Evolutionary conservation across 352 stramenopile genomes (phyloP).

Genomic region (Saprolegnia diclina): DNA sequence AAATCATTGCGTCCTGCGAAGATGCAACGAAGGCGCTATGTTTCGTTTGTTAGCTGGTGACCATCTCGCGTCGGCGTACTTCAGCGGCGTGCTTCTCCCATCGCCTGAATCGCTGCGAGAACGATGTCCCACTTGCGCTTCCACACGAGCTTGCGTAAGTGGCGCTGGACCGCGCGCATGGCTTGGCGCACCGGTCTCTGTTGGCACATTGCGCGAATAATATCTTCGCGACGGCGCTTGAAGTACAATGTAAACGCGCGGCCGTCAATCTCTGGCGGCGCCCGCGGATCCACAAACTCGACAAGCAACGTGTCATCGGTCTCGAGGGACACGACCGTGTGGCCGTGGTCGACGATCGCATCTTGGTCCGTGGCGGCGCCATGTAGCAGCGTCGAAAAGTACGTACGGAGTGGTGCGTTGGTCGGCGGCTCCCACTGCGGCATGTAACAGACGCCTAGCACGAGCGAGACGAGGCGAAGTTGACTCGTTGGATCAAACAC

Average conservation of each 20-base stretch:
- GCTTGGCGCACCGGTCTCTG: neutral
- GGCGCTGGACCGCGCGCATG: neutral
- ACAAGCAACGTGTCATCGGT: neutral
- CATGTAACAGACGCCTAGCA: neutral
- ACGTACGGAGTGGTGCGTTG: neutral
- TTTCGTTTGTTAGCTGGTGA: no score
- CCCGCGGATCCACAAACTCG: neutral
- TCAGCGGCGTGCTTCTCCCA: no score
- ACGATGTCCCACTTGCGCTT: neutral
- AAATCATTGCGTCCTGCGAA: no score
- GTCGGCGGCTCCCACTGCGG: neutral
- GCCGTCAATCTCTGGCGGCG: neutral
- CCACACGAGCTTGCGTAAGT: neutral
- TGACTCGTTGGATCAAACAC: neutral
- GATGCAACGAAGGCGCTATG: no score
- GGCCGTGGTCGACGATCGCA: neutral
- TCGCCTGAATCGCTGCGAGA: no score
- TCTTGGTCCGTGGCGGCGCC: neutral
- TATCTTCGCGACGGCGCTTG: neutral
- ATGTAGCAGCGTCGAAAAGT: neutral
- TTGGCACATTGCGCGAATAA: neutral
- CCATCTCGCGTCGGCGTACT: no score
- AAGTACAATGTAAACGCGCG: neutral
- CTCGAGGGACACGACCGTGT: neutral
- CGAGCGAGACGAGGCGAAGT: slow-evolving; percentile 3